A percentile compares a stretch with the other conserved stretches of the same genome.
Evolutionary conservation across 2,329 filamentous ascomycete genomes (phyloP).

Genomic region (Blastomyces silverae): DNA sequence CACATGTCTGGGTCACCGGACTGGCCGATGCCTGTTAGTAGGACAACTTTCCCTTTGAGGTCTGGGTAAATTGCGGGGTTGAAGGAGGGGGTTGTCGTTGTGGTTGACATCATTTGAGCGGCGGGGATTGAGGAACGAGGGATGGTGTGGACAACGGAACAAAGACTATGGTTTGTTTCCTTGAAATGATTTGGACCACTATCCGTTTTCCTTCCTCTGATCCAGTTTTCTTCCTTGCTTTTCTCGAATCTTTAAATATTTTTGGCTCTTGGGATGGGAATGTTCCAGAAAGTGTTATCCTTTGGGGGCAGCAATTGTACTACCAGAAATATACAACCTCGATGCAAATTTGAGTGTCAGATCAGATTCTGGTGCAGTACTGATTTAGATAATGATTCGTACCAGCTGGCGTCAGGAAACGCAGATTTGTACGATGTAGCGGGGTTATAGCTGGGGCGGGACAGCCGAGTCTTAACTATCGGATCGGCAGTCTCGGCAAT

Average conservation of each 20-base stretch:
- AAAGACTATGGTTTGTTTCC: not conserved
- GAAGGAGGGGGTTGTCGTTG: slow-evolving; percentile 5
- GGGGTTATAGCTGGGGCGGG: not conserved
- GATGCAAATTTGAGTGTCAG: not conserved
- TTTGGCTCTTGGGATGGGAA: not conserved
- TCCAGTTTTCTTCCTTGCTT: not conserved
- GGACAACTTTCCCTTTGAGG: slow-evolving; percentile 25
- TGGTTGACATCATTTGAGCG: not conserved
- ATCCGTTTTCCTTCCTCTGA: not conserved
- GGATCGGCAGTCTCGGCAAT: slow-evolving; percentile 1
- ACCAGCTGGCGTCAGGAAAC: not conserved
- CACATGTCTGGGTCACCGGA: slow-evolving; percentile 40
- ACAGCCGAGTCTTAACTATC: slow-evolving; percentile 2
- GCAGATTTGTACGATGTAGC: not conserved
- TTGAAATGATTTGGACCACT: not conserved
- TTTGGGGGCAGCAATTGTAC: not conserved
- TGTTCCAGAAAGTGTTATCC: not conserved
- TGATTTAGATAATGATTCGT: not conserved
- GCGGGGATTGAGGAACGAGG: not conserved
- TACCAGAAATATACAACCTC: not conserved
- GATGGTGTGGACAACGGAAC: not conserved
- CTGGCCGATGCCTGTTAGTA: slow-evolving; percentile 32
- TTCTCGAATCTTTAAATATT: not conserved
- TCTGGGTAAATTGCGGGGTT: slow-evolving; percentile 19
- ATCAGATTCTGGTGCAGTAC: not conserved